phyloP scores from a whole-genome alignment of 768 basidiomycete genomes.

The Mrakia frigida region DNA sequence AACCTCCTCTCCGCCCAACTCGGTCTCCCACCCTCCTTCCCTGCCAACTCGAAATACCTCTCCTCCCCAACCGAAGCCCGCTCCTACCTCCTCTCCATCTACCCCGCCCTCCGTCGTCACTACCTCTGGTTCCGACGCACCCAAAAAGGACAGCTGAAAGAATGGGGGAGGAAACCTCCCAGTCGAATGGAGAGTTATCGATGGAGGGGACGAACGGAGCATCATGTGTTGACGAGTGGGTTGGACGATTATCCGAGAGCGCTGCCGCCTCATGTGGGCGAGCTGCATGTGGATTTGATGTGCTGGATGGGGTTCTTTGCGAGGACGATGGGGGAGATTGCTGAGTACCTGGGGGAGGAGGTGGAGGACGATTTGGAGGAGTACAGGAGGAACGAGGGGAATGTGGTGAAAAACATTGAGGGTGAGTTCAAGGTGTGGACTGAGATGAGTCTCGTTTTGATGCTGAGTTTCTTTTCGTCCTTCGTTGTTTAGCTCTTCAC shows the following conservation, averaged over 20 bases:
- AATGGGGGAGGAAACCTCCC: conserved; percentile 58
- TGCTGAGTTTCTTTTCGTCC: neutral
- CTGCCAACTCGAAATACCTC: conserved; percentile 45
- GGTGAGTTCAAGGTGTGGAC: too few species aligned
- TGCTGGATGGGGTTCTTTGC: conserved; percentile 97
- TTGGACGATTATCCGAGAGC: conserved; percentile 96
- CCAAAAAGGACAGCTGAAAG: conserved; percentile 87
- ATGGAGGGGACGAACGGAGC: conserved; percentile 83
- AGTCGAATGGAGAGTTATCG: conserved; percentile 87
- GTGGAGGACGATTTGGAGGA: conserved; percentile 66
- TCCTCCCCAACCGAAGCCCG: conserved; percentile 59
- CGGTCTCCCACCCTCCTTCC: conserved; percentile 46
- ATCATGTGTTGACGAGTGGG: conserved; percentile 75
- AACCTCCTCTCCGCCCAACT: conserved; percentile 57
- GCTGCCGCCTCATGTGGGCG: conserved; percentile 71
- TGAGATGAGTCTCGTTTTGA: too few species aligned
- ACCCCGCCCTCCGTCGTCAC: conserved; percentile 76
- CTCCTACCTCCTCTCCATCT: conserved; percentile 70
- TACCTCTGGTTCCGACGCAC: conserved; percentile 96
- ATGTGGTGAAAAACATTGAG: conserved; percentile 77
- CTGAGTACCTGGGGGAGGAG: conserved; percentile 57
- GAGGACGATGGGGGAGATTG: conserved; percentile 84
- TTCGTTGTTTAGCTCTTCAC: conserved; percentile 62
- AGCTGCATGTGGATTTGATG: conserved; percentile 86
- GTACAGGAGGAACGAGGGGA: conserved; percentile 69